Percentiles rank a stretch among this genome's conserved stretches.
Conservation (phyloP, 2,329 filamentous ascomycete genomes). For the Venturia nashicola region DNA sequence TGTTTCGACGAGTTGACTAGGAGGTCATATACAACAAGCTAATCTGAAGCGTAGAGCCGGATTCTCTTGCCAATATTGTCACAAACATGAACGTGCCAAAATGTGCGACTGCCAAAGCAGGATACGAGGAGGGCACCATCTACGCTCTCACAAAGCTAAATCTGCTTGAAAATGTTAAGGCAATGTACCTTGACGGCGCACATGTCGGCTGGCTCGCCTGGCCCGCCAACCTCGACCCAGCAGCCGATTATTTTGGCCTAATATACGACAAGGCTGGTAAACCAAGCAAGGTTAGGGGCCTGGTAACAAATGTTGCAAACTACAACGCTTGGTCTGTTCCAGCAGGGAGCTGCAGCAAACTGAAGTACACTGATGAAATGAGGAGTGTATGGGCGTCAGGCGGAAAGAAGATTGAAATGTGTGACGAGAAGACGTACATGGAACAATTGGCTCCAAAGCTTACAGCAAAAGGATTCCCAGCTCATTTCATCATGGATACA, state of each 20-base stretch:
- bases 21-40: neutral
- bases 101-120: slow-evolving; percentile 40
- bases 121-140: slow-evolving; percentile 42
- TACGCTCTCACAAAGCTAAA: slow-evolving; percentile 47
- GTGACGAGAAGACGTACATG: slow-evolving; percentile 41
- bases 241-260: slow-evolving; percentile 34
- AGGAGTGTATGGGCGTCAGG: neutral
- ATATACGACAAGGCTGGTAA: slow-evolving; percentile 35
- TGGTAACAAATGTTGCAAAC: slow-evolving; percentile 46
- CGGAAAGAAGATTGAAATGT: slow-evolving; percentile 32
- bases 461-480: slow-evolving; percentile 33
- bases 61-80: slow-evolving; percentile 49
- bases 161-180: slow-evolving; percentile 40
- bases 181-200: slow-evolving; percentile 52
- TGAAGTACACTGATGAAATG: slow-evolving; percentile 21
- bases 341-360: slow-evolving; percentile 22
- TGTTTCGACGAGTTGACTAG: too few species aligned
- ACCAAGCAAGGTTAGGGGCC: slow-evolving; percentile 37
- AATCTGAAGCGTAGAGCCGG: slow-evolving; percentile 33
- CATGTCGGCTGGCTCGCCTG: slow-evolving; percentile 55
- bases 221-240: slow-evolving; percentile 44
- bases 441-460: slow-evolving; percentile 40
- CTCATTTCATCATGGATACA: slow-evolving; percentile 43
- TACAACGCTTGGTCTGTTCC: slow-evolving; percentile 37
- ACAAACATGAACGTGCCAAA: slow-evolving; percentile 45